Evolutionary conservation across 202 grass and related monocot genomes (phyloP).

Genomic region (Musa balbisiana): DNA sequence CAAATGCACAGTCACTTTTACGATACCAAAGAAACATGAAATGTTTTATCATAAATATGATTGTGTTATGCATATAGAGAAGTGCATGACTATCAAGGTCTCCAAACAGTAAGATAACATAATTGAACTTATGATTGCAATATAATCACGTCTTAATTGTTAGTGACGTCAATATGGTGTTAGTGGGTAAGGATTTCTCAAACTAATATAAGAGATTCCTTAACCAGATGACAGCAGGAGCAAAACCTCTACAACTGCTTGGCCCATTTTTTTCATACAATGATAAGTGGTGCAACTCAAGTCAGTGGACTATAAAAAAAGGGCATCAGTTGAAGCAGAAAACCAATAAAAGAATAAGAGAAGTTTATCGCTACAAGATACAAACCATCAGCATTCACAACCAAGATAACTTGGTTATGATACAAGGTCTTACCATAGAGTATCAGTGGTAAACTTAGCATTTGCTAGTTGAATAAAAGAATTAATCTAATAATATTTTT

Average conservation of each 20-base stretch:
- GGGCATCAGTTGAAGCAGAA: too few relatives aligned
- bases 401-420: too few relatives aligned
- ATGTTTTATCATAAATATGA: not conserved
- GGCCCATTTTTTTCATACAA: not conserved
- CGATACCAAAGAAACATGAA: not conserved
- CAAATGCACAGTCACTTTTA: constrained; percentile 9
- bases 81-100: not conserved
- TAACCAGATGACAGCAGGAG: not conserved
- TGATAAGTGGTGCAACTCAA: too few relatives aligned
- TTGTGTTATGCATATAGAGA: not conserved
- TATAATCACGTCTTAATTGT: not conserved
- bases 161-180: not conserved
- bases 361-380: too few relatives aligned
- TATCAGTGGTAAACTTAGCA: too few relatives aligned
- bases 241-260: not conserved
- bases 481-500: too few relatives aligned
- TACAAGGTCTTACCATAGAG: too few relatives aligned
- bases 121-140: not conserved
- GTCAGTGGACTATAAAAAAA: too few relatives aligned
- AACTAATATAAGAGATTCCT: not conserved
- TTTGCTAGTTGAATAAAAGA: too few relatives aligned
- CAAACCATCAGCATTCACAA: too few relatives aligned
- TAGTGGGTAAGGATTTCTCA: not conserved
- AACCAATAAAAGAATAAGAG: too few relatives aligned
- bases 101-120: not conserved